Conservation (phyloP, 495 filamentous ascomycete species). For the Aspergillus coremiiformis region DNA sequence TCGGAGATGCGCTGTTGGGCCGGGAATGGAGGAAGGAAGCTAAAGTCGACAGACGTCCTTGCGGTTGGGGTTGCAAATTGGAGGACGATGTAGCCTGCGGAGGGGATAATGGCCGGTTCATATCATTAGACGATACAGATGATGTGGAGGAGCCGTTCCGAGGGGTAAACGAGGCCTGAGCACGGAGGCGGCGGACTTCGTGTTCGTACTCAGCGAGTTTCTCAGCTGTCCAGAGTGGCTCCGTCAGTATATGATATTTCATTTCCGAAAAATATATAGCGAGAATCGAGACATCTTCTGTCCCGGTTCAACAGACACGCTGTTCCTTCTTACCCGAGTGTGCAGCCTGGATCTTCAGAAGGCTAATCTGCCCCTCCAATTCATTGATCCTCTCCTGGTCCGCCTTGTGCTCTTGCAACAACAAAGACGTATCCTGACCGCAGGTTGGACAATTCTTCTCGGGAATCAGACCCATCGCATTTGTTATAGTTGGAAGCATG, state of each 20-base stretch:
- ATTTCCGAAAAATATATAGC: not conserved
- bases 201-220: conserved; percentile 94
- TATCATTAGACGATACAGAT: conserved; percentile 27
- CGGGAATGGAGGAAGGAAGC: conserved; percentile 59
- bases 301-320: not conserved
- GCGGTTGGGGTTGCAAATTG: conserved; percentile 22
- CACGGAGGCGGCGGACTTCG: conserved; percentile 62
- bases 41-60: conserved; percentile 47
- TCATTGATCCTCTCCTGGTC: conserved; percentile 67
- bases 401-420: conserved; percentile 22
- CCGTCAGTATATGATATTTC: conserved; percentile 10
- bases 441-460: conserved; percentile 41
- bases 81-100: conserved; percentile 26
- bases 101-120: conserved; percentile 21
- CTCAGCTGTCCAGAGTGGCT: conserved; percentile 40
- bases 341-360: conserved; percentile 68
- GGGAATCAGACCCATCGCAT: conserved; percentile 19
- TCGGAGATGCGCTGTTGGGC: conserved; percentile 35
- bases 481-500: conserved; percentile 26
- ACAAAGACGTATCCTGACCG: conserved; percentile 32
- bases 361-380: conserved; percentile 67
- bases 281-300: not conserved
- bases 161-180: conserved; percentile 27
- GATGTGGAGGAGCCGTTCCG: conserved; percentile 27
- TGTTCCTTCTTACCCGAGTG: conserved; percentile 52